These are phyloP conservation scores for Aschersonia sp. DNA, from an alignment of 2,329 filamentous ascomycete genomes.

Conservation along the genomic window DNA sequence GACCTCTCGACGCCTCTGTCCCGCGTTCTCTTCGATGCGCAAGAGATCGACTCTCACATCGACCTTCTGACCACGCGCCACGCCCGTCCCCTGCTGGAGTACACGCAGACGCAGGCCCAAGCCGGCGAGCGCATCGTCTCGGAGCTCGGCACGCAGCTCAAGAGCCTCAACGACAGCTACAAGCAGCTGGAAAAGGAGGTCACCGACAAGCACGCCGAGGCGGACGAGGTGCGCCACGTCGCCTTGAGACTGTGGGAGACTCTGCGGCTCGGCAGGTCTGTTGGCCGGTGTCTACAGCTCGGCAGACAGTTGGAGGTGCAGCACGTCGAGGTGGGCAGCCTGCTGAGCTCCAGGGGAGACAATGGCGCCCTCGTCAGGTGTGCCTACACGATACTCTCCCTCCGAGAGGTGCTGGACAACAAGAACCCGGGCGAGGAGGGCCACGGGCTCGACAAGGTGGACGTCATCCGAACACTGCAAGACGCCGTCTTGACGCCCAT, in stretches of 20 bases:
- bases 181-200: conserved; percentile 77
- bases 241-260: conserved; percentile 71
- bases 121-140: conserved; percentile 59
- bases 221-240: conserved; percentile 66
- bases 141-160: conserved; percentile 68
- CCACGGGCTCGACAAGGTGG: conserved; percentile 58
- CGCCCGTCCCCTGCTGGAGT: conserved; percentile 63
- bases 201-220: conserved; percentile 68
- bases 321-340: conserved; percentile 45
- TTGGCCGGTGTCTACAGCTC: conserved; percentile 66
- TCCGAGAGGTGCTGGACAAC: conserved; percentile 58
- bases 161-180: conserved; percentile 72
- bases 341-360: conserved; percentile 44
- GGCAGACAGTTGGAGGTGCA: conserved; percentile 82
- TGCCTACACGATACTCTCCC: conserved; percentile 60
- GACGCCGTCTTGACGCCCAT: conserved; percentile 55
- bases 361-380: conserved; percentile 71
- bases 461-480: conserved; percentile 56
- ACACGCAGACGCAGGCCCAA: conserved; percentile 62
- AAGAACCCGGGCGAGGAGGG: conserved; percentile 61
- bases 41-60: conserved; percentile 94
- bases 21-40: conserved; percentile 86
- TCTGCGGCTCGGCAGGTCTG: conserved; percentile 59
- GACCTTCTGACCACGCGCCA: conserved; percentile 76
- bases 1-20: conserved; percentile 92